Base-by-base conservation (phyloP, 108 stramenopile species). In the Schizochytrium sp. region DNA sequence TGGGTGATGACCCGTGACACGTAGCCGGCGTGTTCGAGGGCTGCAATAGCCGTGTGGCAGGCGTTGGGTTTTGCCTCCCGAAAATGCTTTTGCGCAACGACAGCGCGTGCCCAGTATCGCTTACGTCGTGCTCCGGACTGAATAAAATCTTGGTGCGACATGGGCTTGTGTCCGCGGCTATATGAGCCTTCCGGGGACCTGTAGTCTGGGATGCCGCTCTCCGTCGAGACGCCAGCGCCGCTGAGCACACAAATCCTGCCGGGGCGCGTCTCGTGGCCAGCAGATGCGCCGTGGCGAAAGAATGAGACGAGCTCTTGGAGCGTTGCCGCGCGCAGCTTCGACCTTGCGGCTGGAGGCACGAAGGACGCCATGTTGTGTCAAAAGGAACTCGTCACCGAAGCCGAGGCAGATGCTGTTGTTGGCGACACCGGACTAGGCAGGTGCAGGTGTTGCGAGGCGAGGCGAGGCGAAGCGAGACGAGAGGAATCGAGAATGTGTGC, bases 141-240 rank as follows among this genome's bases (percentile, higher is more conserved):
- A 92, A 98, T 94, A 72, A 97, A 99, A 87, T 99, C 96, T 76
- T 96, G 95, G 93, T 99, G 98, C 59, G 95, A 91, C 91, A 99
- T 97, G 25, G 99, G 99, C 89, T 95, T 97, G 94, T 98, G 98
- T 18, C 98, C 97, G 34, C 91, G 76, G 87, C 95, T 95, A 92
- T 99, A 99, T 28, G 96, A 97, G 87, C 98, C 98, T 5, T 93
- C 91, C 83, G 96, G 94, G 5, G 97, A 97, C 14, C 99, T 92
- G 89, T 99, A 99, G 90, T 99, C 99, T 2, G 98, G 97, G 71
- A 99, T 98, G 6, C 99, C 99, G 34, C 95, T 95, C 90, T 97
- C 97, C 14, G 98, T 98, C 4, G 96, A 96, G 69, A 99, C 90
- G 4, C 98, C 98, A 0, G 98, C 98, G 21, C 98, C 98, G 3